Conservation (phyloP, 2,329 filamentous ascomycete species). For the Xylaria sp. region DNA sequence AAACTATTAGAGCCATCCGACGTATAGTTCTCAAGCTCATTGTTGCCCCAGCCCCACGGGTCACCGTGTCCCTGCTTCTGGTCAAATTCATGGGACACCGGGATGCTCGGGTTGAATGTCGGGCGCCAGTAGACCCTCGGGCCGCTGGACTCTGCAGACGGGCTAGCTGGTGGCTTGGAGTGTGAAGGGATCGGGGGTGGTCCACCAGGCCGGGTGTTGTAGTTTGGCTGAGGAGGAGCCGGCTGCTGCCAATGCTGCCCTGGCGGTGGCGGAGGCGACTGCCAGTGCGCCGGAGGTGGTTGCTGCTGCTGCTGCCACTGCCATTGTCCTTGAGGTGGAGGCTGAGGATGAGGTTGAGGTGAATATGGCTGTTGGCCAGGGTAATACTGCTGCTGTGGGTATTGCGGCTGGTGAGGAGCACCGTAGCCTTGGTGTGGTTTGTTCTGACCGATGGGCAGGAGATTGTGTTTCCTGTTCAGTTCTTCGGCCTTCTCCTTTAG, state of each 20-base stretch:
- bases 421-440: slow-evolving; percentile 38
- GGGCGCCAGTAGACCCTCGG: slow-evolving; percentile 63
- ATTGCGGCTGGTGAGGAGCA: slow-evolving; percentile 21
- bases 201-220: slow-evolving; percentile 36
- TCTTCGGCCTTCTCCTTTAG: slow-evolving; percentile 55
- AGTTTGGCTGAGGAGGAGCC: slow-evolving; percentile 37
- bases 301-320: slow-evolving; percentile 38
- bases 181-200: slow-evolving; percentile 42
- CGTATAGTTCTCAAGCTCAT: slow-evolving; percentile 69
- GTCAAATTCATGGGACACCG: slow-evolving; percentile 63
- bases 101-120: slow-evolving; percentile 58
- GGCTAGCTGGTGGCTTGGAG: slow-evolving; percentile 34
- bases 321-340: slow-evolving; percentile 27
- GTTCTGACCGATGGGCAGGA: slow-evolving; percentile 42
- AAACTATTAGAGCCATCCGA: slow-evolving; percentile 62
- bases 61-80: slow-evolving; percentile 64
- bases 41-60: slow-evolving; percentile 71
- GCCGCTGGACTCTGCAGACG: neutral
- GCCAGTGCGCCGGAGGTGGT: slow-evolving; percentile 28
- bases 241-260: slow-evolving; percentile 18
- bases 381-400: slow-evolving; percentile 39
- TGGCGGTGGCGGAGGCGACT: slow-evolving; percentile 25
- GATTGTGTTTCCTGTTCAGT: slow-evolving; percentile 48
- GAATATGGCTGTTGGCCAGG: slow-evolving; percentile 42
- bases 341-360: slow-evolving; percentile 28